Base-by-base conservation (phyloP, 768 basidiomycete genomes). In the Tylopilus cervinicoccineus region DNA sequence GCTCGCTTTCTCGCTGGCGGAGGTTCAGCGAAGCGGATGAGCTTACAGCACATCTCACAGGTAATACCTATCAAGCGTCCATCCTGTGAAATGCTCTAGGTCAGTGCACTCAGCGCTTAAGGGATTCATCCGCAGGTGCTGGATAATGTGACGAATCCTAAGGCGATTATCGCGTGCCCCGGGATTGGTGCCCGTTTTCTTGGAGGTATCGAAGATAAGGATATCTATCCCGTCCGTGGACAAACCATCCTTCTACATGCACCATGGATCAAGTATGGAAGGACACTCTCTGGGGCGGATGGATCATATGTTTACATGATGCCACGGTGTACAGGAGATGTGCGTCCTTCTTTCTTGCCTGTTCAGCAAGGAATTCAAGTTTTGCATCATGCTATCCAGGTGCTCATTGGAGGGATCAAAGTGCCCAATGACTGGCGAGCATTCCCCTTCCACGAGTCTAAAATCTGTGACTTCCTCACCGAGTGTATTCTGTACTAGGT, bases 1-100 rank as follows among this genome's bases (percentile, higher is more conserved):
- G 57, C 72, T 3, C 79, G 78, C 7, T 84, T 90, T 63, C 64
- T 79, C 14, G 62, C 75, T 0, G 59, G 62, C 0, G 89, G 88
- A n/a, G 90, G 90, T 1, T 66, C 67, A 2, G 70, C 79, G 38
- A 68, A 82, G 6, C 84, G 82, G 2, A 76, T 73, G 4, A 67
- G 76, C 9, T 69, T 91, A 3, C 83, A 84, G 53, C 87, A 90
- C 51, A 76, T 92, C 51, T 68, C 74, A 27, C 83, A 89, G 59
- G 71, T 89, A 47, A 8, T 55, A 48, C 27, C 52, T 13, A 20
- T 34, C 16, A 1, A 34, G 10, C 16, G 26, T 23, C 16, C 38
- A 8, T 33, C 7, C 26, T 20, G 17, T 13, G 23, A 24, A 19
- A 12, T 9, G 14, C 4, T 32, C 20, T 9, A 9, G 6, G 11